Percentiles rank a stretch among this genome's conserved stretches.
Conservation (phyloP, 2,329 filamentous ascomycete species). For the Cordyceps cateniannulata region DNA sequence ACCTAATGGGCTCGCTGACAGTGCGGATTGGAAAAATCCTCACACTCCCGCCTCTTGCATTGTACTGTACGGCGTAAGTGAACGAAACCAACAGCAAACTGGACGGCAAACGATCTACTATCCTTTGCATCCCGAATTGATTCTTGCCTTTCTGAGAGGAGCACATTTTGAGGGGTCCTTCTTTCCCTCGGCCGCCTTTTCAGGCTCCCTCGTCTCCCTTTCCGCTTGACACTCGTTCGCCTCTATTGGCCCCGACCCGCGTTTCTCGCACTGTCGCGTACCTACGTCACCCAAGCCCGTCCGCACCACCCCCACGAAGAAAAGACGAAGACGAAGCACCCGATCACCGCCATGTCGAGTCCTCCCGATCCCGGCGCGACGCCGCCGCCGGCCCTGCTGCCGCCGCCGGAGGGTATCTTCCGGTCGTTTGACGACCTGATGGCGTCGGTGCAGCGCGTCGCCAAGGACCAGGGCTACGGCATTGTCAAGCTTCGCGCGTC, state of each 20-base stretch:
- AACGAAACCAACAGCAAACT: constrained; percentile 17
- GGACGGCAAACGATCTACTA: constrained; percentile 16
- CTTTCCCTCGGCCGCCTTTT: background rate
- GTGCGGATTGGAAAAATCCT: constrained; percentile 38
- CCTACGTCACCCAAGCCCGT: constrained; percentile 13
- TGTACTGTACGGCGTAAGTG: constrained; percentile 11
- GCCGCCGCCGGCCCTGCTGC: constrained; percentile 41
- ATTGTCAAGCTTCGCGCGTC: constrained; percentile 57
- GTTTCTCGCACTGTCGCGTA: constrained; percentile 13
- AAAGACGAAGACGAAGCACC: constrained; percentile 19
- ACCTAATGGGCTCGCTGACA: constrained; percentile 30
- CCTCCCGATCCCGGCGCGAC: constrained; percentile 26
- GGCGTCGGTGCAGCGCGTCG: constrained; percentile 49
- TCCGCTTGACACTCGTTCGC: background rate
- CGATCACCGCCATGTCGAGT: constrained; percentile 4
- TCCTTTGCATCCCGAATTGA: constrained; percentile 2
- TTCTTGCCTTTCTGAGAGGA: background rate
- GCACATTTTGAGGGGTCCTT: background rate
- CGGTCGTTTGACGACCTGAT: constrained; percentile 53
- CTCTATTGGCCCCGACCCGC: background rate
- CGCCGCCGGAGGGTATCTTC: constrained; percentile 55
- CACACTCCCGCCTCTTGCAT: constrained; percentile 31
- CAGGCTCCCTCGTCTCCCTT: background rate
- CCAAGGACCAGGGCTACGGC: constrained; percentile 56
- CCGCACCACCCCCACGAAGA: constrained; percentile 16